Percentiles rank a stretch among this genome's conserved stretches.
Conservation (phyloP, 768 basidiomycete genomes). For the Sarcomyxa edulis region DNA sequence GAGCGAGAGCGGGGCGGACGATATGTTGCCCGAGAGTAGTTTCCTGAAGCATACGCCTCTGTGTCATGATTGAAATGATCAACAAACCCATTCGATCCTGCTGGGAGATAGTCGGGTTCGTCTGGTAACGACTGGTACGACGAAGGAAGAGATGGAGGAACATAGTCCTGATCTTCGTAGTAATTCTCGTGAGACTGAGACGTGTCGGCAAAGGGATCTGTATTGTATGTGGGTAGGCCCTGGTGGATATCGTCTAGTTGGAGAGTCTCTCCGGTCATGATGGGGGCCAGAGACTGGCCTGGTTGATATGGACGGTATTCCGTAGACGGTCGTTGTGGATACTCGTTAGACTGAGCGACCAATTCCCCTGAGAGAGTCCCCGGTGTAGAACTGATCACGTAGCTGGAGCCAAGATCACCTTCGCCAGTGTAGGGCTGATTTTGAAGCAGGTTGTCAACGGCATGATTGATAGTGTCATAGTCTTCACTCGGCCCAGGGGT, state of each 20-base stretch:
- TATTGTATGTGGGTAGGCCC: slow-evolving; percentile 11
- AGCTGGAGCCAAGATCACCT: slow-evolving; percentile 2
- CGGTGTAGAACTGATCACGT: neutral
- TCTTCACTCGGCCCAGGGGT: neutral
- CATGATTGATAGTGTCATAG: slow-evolving; percentile 4
- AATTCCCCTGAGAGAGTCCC: slow-evolving; percentile 12
- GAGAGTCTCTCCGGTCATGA: slow-evolving; percentile 61
- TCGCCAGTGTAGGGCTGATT: neutral
- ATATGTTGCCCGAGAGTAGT: slow-evolving; percentile 42
- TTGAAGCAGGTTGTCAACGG: slow-evolving; percentile 5
- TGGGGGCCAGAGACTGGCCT: slow-evolving; percentile 56
- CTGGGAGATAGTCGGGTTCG: slow-evolving; percentile 32
- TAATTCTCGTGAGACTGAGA: slow-evolving; percentile 22
- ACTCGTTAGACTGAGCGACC: slow-evolving; percentile 9
- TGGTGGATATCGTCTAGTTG: slow-evolving; percentile 35
- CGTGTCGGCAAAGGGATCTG: slow-evolving; percentile 25
- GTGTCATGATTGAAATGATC: slow-evolving; percentile 63
- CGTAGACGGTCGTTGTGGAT: slow-evolving; percentile 7
- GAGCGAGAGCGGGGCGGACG: slow-evolving; percentile 63
- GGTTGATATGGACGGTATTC: slow-evolving; percentile 50
- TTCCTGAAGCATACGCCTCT: slow-evolving; percentile 67
- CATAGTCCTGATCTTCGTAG: slow-evolving; percentile 19
- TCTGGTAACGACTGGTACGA: slow-evolving; percentile 22
- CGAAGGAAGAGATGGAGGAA: slow-evolving; percentile 15
- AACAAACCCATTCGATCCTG: slow-evolving; percentile 24